A percentile compares a stretch with the other conserved stretches of the same genome.
phyloP scores from a whole-genome alignment of 2,329 filamentous ascomycete species.

The Fusarium xylarioides region DNA sequence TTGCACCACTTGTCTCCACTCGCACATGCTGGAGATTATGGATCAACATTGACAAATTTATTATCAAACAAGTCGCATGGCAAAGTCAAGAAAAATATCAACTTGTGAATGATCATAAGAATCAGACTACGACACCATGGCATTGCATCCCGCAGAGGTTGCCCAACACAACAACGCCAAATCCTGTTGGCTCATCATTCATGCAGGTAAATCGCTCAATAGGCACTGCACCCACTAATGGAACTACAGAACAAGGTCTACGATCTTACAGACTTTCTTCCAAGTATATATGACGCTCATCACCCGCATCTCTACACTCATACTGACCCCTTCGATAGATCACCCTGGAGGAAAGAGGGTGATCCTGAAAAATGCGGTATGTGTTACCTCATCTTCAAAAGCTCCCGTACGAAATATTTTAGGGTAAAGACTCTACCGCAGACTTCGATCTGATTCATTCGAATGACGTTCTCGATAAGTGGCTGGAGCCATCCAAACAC shows the following conservation, averaged over 20 bases:
- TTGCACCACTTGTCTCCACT: conserved; percentile 10
- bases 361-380: conserved; percentile 22
- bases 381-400: accelerated
- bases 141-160: conserved; percentile 6
- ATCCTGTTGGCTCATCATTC: conserved; percentile 27
- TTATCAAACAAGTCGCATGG: too few relatives aligned
- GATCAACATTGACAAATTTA: background rate
- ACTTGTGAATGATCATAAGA: background rate
- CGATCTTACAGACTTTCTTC: conserved; percentile 23
- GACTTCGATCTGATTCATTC: conserved; percentile 22
- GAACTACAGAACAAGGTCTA: conserved; percentile 5
- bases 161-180: conserved; percentile 9
- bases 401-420: accelerated
- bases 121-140: background rate
- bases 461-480: conserved; percentile 16
- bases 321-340: background rate
- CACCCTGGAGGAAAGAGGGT: conserved; percentile 20
- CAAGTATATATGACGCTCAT: background rate
- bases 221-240: background rate
- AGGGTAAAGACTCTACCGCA: conserved; percentile 21
- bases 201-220: background rate
- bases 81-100: background rate
- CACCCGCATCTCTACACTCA: accelerated
- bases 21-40: background rate
- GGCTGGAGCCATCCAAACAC: conserved; percentile 10